Base-by-base conservation (phyloP, 192 early-diverging fungal species). In the Physocladia obscura region DNA sequence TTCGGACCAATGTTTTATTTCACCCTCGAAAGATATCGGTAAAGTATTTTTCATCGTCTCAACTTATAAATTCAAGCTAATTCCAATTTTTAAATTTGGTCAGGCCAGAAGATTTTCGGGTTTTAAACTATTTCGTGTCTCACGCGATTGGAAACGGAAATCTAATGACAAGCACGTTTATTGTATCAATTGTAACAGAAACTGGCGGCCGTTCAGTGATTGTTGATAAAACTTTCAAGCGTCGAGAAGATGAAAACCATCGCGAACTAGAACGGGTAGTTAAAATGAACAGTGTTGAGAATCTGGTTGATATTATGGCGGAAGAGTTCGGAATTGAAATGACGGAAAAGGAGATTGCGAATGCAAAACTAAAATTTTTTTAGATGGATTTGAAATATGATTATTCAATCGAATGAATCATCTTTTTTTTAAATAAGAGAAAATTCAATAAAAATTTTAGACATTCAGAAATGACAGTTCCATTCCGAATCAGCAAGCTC, bases 221-320 rank as follows among this genome's bases (percentile, higher is more conserved):
- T 44, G 59, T 62, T 62, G 59, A 62, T 44, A 19, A 30, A 44
- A 62, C 39, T 37, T 62, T 47, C 39, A 38, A 19, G 26, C 27
- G 60, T 13, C 60, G 60, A 2, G 60, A 62, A 62, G 60, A 36
- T 11, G 26, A 19, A 24, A 15, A 38, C 17, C 29, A 44, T 30
- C 17, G 29, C 8, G 21, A 62, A 8, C 31, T 62, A 29, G 60
- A 38, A 31, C 39, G n/a, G 35, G 38, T 38, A 19, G 60, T 62
- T 8, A 22, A 47, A 24, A 62, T 62, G 60, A 47, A 47, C 6
- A 27, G 21, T 44, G 38, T 47, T 6, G 38, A 48, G 48, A 26
- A 62, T 21, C n/a, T 62, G n/a, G 60, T 27, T 37, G 60, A 44
- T 6, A 62, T 62, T 39, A 38, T 62, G 37, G 17, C 3, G 31